Evolutionary conservation across 169 alveolate genomes (phyloP).

Genomic region (Babesia divergens): DNA sequence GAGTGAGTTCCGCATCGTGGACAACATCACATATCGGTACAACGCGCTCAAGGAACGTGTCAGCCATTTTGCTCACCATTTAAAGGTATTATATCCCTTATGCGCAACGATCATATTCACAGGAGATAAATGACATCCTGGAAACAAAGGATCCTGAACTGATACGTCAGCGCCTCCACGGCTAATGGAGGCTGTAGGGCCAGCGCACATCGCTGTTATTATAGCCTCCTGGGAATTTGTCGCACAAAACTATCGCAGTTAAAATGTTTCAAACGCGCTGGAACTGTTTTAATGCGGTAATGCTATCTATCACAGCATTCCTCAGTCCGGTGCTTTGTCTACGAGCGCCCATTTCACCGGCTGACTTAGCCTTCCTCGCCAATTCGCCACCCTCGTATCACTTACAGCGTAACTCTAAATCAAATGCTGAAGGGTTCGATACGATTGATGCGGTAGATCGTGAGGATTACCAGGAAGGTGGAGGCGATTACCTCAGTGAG

Average conservation of each 20-base stretch:
- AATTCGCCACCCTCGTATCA: background rate
- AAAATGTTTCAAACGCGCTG: background rate
- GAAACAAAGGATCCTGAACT: slow-evolving; percentile 16
- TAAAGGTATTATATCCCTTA: background rate
- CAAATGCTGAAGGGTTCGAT: background rate
- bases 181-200: background rate
- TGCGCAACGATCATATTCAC: background rate
- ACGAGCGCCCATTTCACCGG: background rate
- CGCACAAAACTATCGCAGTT: slow-evolving; percentile 12
- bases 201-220: background rate
- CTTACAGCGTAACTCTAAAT: background rate
- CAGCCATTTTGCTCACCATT: slow-evolving; percentile 26
- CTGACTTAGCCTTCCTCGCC: background rate
- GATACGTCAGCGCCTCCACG: slow-evolving; percentile 14
- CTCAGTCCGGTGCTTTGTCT: background rate
- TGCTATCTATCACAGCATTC: background rate
- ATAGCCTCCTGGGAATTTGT: background rate
- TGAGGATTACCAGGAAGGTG: background rate
- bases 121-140: slow-evolving; percentile 14
- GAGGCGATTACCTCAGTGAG: background rate
- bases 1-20: slow-evolving; percentile 31
- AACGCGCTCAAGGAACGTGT: slow-evolving; percentile 20
- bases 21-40: slow-evolving; percentile 41
- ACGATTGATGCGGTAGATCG: background rate
- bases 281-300: background rate